These are phyloP conservation scores for Rosa lucieae DNA, from an alignment of 306 rosid species.

Conservation along the genomic window DNA sequence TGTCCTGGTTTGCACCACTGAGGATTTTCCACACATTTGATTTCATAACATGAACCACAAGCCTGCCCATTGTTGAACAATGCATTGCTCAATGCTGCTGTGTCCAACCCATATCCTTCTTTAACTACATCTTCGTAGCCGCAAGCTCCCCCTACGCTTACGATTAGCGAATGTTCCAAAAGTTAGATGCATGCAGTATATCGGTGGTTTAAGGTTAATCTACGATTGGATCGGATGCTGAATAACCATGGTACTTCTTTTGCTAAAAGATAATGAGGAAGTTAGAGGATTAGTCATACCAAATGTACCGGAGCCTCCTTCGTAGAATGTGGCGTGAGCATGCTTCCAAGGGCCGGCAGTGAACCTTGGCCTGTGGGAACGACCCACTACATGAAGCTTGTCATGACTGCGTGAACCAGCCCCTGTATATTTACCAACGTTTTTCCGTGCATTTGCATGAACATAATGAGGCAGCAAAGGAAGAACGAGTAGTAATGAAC, in stretches of 20 bases:
- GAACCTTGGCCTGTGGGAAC: conserved; percentile 21
- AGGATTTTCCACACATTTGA: conserved; percentile 47
- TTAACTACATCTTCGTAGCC: conserved; percentile 71
- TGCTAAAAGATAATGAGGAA: not conserved
- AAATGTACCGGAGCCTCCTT: conserved; percentile 52
- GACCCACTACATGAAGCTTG: not conserved
- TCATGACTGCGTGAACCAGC: not conserved
- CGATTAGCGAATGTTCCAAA: not conserved
- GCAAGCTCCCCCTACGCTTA: conserved; percentile 70
- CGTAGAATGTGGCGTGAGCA: conserved; percentile 79
- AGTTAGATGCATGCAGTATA: not conserved
- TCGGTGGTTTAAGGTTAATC: not conserved
- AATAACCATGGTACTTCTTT: not conserved
- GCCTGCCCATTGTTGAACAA: conserved; percentile 56
- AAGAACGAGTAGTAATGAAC: conserved; percentile 27
- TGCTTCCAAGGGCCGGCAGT: conserved; percentile 53
- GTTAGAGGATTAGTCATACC: conserved; percentile 36
- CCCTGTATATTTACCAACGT: not conserved
- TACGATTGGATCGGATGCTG: not conserved
- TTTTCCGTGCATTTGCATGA: conserved; percentile 4
- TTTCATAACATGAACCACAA: conserved; percentile 78
- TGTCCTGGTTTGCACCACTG: conserved; percentile 55
- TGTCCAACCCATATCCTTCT: conserved; percentile 68
- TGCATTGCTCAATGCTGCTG: conserved; percentile 62
- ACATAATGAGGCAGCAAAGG: not conserved